A percentile compares a stretch with the other conserved stretches of the same genome.
Evolutionary conservation across 257 asterid species (phyloP).

Genomic region (Forsythia suspensa): DNA sequence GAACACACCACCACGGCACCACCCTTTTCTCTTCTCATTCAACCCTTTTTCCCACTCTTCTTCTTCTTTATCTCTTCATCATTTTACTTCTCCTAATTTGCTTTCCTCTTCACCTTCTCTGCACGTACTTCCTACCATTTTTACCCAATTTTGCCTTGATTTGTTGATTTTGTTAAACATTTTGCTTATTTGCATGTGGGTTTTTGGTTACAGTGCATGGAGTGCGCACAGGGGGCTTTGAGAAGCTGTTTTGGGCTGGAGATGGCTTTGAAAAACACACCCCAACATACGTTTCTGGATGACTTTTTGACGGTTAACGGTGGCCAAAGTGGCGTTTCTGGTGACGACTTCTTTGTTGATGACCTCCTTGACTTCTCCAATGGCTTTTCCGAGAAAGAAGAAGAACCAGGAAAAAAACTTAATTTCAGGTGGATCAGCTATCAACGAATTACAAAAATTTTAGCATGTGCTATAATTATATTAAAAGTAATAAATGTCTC

Average conservation of each 20-base stretch:
- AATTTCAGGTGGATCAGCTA: too few species aligned
- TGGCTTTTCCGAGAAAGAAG: constrained; percentile 42
- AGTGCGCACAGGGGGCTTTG: constrained; percentile 34
- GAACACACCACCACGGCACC: constrained; percentile 48
- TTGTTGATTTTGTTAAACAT: neutral
- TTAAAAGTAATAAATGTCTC: too few species aligned
- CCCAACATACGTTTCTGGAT: neutral
- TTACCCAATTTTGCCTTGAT: neutral
- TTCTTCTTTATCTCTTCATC: too few species aligned
- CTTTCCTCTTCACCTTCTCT: constrained; percentile 26
- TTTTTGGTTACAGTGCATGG: constrained; percentile 47
- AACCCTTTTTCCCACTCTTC: constrained; percentile 34
- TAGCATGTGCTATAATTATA: too few species aligned
- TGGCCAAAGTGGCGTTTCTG: constrained; percentile 24
- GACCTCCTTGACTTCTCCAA: constrained; percentile 81
- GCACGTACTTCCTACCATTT: constrained; percentile 33
- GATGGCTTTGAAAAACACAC: constrained; percentile 5
- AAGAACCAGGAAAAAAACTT: neutral
- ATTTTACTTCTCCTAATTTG: constrained; percentile 23
- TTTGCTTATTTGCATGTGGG: constrained; percentile 25
- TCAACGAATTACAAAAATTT: too few species aligned
- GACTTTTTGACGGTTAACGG: constrained; percentile 25
- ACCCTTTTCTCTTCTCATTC: constrained; percentile 46
- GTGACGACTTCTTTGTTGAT: constrained; percentile 76
- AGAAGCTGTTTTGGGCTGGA: constrained; percentile 25